These are phyloP conservation scores for Hyphopichia buzzinii DNA, from an alignment of 1,139 yeast genomes.

Conservation along the genomic window DNA sequence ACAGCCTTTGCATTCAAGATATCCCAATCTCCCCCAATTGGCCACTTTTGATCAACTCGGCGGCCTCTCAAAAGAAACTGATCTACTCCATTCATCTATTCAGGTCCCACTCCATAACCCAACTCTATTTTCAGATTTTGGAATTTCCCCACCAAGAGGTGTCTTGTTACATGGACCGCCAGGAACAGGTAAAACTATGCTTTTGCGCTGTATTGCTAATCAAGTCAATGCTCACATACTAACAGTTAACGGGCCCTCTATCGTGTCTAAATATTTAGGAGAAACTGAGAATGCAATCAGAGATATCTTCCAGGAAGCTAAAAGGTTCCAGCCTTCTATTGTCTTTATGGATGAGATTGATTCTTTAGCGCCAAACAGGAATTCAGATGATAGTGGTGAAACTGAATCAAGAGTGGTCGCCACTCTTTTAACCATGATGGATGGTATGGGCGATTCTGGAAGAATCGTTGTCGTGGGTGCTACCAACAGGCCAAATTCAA, in stretches of 20 bases:
- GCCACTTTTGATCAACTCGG: conserved; percentile 61
- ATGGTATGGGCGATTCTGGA: conserved; percentile 73
- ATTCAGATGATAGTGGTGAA: conserved; percentile 83
- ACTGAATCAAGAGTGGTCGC: conserved; percentile 89
- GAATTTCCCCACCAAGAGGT: conserved; percentile 91
- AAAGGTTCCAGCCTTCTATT: conserved; percentile 79
- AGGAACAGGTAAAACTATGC: conserved; percentile 95
- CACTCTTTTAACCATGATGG: conserved; percentile 84
- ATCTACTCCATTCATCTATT: conserved; percentile 60
- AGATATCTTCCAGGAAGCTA: conserved; percentile 81
- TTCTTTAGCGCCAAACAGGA: conserved; percentile 80
- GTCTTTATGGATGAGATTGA: conserved; percentile 91
- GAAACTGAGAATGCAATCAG: conserved; percentile 86
- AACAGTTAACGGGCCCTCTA: conserved; percentile 86
- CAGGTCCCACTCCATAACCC: conserved; percentile 83
- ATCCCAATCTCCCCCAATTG: conserved; percentile 41
- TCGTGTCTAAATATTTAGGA: conserved; percentile 88
- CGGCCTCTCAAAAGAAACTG: conserved; percentile 69
- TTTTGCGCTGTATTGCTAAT: conserved; percentile 79
- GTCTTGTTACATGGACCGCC: conserved; percentile 92
- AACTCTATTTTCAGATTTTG: conserved; percentile 72
- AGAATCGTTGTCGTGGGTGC: conserved; percentile 81
- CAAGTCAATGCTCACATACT: conserved; percentile 71
- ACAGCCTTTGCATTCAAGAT: conserved; percentile 23
- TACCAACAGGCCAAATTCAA: conserved; percentile 70